Percentiles rank a stretch among this genome's conserved stretches.
These are phyloP conservation scores for Blakeslea trispora DNA, from an alignment of 371 early-diverging fungal genomes.

Conservation along the genomic window DNA sequence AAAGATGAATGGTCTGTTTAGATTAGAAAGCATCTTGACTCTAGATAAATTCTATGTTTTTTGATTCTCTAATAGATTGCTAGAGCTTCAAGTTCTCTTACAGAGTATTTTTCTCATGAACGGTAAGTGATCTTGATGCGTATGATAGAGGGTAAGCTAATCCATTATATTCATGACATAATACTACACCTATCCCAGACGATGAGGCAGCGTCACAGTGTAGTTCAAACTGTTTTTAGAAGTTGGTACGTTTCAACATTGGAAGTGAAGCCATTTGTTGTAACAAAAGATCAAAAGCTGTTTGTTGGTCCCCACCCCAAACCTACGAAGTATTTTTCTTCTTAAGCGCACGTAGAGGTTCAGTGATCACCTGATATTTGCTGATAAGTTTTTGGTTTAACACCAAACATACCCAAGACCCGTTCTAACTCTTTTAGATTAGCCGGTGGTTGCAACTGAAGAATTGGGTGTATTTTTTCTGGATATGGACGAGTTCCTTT, in stretches of 20 bases:
- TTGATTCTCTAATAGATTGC: conserved; percentile 2
- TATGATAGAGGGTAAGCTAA: conserved; percentile 3
- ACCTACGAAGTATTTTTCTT: background rate
- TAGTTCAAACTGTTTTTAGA: background rate
- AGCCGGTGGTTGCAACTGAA: background rate
- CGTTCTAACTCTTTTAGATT: background rate
- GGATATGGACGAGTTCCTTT: background rate
- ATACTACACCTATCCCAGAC: background rate
- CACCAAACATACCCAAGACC: background rate
- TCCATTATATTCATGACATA: background rate
- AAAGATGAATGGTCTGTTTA: conserved; percentile 12
- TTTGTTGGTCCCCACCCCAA: background rate
- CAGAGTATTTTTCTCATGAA: background rate
- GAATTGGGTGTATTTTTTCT: background rate
- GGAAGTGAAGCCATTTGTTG: background rate
- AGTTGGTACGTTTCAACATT: background rate
- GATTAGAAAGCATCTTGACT: conserved; percentile 2
- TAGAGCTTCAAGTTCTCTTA: conserved; percentile 2
- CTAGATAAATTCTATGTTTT: conserved; percentile 8
- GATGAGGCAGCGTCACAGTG: background rate
- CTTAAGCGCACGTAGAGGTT: background rate
- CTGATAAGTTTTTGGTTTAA: background rate
- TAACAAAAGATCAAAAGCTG: background rate
- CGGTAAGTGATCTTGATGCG: conserved; percentile 7
- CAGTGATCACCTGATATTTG: background rate